Evolutionary conservation across 306 rosid genomes (phyloP), one percentile per base, ranked within the genome.

Genomic region (Medicago truncatula): DNA sequence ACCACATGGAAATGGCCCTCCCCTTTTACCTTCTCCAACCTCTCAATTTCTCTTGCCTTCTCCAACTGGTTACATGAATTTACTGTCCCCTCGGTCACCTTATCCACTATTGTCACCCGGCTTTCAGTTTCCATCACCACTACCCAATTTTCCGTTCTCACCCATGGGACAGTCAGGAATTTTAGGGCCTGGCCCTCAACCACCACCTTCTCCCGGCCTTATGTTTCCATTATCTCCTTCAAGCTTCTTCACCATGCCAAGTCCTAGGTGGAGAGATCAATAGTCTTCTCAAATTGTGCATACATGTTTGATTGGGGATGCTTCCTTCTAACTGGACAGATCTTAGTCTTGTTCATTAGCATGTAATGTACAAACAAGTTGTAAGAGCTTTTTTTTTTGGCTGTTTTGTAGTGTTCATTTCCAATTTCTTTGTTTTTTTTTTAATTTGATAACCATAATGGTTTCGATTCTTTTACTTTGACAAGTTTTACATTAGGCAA

Each of bases 101-200:
- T 94, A 91, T 84, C 96, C 91, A 0, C 83, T 88, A 63, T 78
- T 89, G 71, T 94, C 96, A 21, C 98, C 97, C 21, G 98, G 98
- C 77, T 53, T 87, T 39, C 98, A 85, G 73, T 94, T 91, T 72
- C 89, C 93, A 70, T 86, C 88, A 14, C 91, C 90, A 0, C 54
- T 88, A 54, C 94, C 98, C 20, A 90, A 89, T 84, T 94, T 91
- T 75, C 81, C 86, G n/a, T 89, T 91, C 82, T 87, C 92, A 67
- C 86, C 89, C 46, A 80, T 89, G 85, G 90, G 69, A 2, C 98
- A 93, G 43, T 72, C 96, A 0, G 94, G 98, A 84, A 82, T 91
- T 80, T 87, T 93, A 69, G 98, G 98, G 43, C 98, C 98, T 12
- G 98, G 97, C 60, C 97, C 98, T 65, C 94, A 86, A 61, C 95